phyloP scores from a whole-genome alignment of 345 rosid species.

The Schrenkiella parvula region DNA sequence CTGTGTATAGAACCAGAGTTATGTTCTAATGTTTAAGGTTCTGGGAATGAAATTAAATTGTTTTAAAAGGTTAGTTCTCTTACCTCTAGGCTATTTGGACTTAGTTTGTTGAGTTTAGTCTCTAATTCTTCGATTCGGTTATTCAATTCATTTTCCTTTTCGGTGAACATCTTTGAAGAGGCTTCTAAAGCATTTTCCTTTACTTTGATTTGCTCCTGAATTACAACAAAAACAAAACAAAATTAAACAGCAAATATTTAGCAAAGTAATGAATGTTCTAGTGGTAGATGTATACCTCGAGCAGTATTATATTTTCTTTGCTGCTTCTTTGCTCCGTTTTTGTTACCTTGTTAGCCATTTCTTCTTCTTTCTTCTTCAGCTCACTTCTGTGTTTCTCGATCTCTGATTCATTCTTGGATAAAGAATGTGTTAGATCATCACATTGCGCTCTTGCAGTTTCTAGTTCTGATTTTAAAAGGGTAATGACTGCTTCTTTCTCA shows the following conservation, averaged over 20 bases:
- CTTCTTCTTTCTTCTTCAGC: conserved; percentile 61
- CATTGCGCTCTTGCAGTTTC: conserved; percentile 41
- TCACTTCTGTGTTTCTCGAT: conserved; percentile 67
- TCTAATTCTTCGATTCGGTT: conserved; percentile 56
- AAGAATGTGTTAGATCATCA: conserved; percentile 44
- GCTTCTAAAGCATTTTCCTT: conserved; percentile 62
- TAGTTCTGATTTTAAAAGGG: conserved; percentile 44
- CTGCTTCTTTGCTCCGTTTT: conserved; percentile 27
- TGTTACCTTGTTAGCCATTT: conserved; percentile 33
- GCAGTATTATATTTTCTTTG: conserved; percentile 50
- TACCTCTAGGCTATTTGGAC: conserved; percentile 43
- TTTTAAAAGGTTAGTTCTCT: not conserved
- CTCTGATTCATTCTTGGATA: conserved; percentile 50
- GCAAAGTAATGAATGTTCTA: not conserved
- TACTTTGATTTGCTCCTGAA: conserved; percentile 58
- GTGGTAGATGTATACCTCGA: conserved; percentile 49
- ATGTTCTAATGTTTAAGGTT: not conserved
- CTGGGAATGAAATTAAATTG: not conserved
- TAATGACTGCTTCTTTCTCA: conserved; percentile 46
- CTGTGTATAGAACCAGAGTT: conserved; percentile 16
- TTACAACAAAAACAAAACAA: not conserved
- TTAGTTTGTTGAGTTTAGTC: conserved; percentile 46
- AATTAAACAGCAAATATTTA: not conserved
- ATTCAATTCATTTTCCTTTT: conserved; percentile 55
- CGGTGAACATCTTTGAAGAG: conserved; percentile 46